Evolutionary conservation across 148 eudicot species (phyloP).

Genomic region (Vaccinium macrocarpon): DNA sequence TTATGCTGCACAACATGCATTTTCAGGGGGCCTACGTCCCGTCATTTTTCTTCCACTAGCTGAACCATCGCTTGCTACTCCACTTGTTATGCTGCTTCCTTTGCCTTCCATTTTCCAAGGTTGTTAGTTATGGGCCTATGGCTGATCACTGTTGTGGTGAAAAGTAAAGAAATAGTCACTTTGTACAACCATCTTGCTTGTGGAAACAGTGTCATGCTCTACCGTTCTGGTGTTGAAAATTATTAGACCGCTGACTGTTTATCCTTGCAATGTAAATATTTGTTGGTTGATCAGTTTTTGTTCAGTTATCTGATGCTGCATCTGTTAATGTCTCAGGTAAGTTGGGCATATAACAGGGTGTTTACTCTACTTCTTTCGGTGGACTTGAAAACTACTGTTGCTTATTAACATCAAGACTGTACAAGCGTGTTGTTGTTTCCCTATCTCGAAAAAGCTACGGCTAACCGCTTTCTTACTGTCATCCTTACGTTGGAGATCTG

Average conservation of each 20-base stretch:
- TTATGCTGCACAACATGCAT: background rate
- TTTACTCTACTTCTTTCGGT: background rate
- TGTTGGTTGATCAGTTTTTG: background rate
- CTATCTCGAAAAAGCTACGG: background rate
- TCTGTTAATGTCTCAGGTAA: background rate
- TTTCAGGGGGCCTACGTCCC: background rate
- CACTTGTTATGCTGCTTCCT: background rate
- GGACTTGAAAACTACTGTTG: background rate
- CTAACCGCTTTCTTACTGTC: background rate
- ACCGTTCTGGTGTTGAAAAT: conserved; percentile 3
- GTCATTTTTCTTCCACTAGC: background rate
- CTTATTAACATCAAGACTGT: background rate
- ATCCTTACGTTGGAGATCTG: background rate
- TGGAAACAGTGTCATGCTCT: background rate
- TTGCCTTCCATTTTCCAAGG: background rate
- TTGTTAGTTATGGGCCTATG: background rate
- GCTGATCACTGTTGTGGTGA: background rate
- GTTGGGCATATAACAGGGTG: background rate
- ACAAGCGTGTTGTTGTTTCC: background rate
- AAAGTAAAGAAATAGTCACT: background rate
- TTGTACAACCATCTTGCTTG: background rate
- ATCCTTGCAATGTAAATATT: background rate
- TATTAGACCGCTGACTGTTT: background rate
- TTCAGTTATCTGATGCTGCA: background rate
- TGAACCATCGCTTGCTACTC: background rate